Evolutionary conservation across 768 basidiomycete genomes (phyloP).

Genomic region (Pluteus cervinus): DNA sequence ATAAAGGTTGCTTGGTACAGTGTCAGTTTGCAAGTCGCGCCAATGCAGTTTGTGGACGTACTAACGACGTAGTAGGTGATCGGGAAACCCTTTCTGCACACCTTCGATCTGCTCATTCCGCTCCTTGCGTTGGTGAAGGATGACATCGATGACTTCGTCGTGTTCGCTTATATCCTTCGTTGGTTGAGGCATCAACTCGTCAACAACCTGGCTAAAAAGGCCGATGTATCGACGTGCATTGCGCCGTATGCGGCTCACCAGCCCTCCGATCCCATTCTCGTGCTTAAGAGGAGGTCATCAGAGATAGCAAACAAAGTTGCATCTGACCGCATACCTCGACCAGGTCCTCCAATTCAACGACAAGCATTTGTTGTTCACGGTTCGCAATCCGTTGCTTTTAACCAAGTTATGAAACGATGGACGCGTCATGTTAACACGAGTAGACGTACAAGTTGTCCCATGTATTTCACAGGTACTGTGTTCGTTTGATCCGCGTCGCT

Average conservation of each 20-base stretch:
- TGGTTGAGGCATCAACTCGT: slow-evolving; percentile 82
- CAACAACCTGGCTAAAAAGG: slow-evolving; percentile 87
- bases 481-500: slow-evolving; percentile 27
- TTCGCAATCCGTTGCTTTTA: slow-evolving; percentile 87
- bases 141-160: slow-evolving; percentile 95
- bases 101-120: slow-evolving; percentile 79
- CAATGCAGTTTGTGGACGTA: slow-evolving; percentile 38
- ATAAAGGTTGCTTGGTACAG: slow-evolving; percentile 73
- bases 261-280: slow-evolving; percentile 62
- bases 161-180: slow-evolving; percentile 87
- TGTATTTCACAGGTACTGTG: slow-evolving; percentile 62
- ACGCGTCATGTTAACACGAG: slow-evolving; percentile 19
- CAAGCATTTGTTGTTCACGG: slow-evolving; percentile 84
- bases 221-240: slow-evolving; percentile 89
- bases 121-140: slow-evolving; percentile 88
- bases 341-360: slow-evolving; percentile 87
- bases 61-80: slow-evolving; percentile 92
- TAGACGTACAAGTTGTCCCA: slow-evolving; percentile 69
- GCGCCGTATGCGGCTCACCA: slow-evolving; percentile 71
- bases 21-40: slow-evolving; percentile 11
- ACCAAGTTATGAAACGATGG: slow-evolving; percentile 14
- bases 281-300: slow-evolving; percentile 37
- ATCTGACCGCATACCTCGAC: slow-evolving; percentile 43
- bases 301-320: slow-evolving; percentile 1
- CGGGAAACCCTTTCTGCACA: slow-evolving; percentile 75